Evolutionary conservation across 2,329 filamentous ascomycete species (phyloP).

Genomic region (Berkeleyomyces basicola): DNA sequence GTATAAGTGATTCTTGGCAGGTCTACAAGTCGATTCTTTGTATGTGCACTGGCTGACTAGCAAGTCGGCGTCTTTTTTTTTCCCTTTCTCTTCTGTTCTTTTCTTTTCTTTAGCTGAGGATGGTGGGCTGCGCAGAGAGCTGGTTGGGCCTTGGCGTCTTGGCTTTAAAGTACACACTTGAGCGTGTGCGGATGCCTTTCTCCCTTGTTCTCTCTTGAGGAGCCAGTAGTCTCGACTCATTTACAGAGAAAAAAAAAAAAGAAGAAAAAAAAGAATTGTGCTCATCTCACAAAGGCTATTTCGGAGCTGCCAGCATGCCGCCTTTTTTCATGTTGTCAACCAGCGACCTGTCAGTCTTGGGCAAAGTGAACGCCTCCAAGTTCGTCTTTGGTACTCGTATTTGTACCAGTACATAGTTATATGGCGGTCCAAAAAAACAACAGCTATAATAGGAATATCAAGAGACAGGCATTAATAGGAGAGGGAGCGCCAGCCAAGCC

Average conservation of each 20-base stretch:
- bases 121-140: too few relatives aligned
- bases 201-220: not conserved
- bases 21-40: too few relatives aligned
- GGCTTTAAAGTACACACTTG: too few relatives aligned
- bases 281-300: not conserved
- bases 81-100: too few relatives aligned
- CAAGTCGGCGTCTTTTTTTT: too few relatives aligned
- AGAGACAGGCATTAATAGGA: not conserved
- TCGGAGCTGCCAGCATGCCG: not conserved
- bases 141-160: too few relatives aligned
- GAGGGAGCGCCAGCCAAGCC: conserved; percentile 8
- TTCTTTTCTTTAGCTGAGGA: too few relatives aligned
- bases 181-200: too few relatives aligned
- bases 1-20: too few relatives aligned
- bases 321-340: not conserved
- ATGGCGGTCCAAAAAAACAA: not conserved
- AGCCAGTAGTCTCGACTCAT: not conserved
- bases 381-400: not conserved
- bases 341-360: too few relatives aligned
- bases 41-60: too few relatives aligned
- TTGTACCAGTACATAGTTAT: not conserved
- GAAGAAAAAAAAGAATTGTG: not conserved
- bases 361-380: too few relatives aligned
- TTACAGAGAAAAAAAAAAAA: not conserved
- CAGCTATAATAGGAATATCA: not conserved